These are phyloP conservation scores for Inga leiocalycina DNA, from an alignment of 306 rosid species.

Conservation along the genomic window DNA sequence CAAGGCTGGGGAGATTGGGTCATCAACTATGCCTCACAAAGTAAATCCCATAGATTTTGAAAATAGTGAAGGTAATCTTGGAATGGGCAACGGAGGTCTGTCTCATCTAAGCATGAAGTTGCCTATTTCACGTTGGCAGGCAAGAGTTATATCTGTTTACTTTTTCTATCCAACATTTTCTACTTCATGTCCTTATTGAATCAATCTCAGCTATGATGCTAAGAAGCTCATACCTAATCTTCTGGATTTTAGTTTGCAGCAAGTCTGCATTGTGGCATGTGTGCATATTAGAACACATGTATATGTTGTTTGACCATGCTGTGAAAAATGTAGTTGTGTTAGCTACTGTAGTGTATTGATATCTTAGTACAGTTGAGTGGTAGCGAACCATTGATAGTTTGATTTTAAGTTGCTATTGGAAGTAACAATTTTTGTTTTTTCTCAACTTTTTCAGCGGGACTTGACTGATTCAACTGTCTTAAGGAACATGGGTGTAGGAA, in stretches of 20 bases:
- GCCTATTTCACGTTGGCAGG: constrained; percentile 94
- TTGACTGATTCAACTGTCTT: constrained; percentile 96
- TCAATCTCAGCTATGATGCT: constrained; percentile 22
- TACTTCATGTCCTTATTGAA: not conserved
- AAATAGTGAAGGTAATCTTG: constrained; percentile 93
- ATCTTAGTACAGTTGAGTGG: constrained; percentile 16
- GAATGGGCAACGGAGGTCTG: constrained; percentile 71
- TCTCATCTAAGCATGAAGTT: constrained; percentile 82
- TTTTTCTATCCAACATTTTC: not conserved
- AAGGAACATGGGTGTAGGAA: constrained; percentile 86
- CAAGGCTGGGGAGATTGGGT: constrained; percentile 84
- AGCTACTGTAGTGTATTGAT: not conserved
- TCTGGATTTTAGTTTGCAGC: constrained; percentile 6
- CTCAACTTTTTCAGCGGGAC: constrained; percentile 54
- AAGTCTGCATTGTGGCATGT: not conserved
- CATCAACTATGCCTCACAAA: constrained; percentile 96
- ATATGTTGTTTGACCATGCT: not conserved
- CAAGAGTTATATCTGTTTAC: constrained; percentile 34
- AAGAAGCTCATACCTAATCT: constrained; percentile 1
- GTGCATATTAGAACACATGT: not conserved
- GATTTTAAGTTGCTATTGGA: constrained; percentile 11
- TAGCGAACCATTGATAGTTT: constrained; percentile 5
- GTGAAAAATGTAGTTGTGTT: not conserved
- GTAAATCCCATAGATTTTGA: constrained; percentile 98
- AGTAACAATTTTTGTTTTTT: constrained; percentile 6